A percentile compares a stretch with the other conserved stretches of the same genome.
These are phyloP conservation scores for Cytospora schulzeri DNA, from an alignment of 2,329 filamentous ascomycete genomes.

Conservation along the genomic window DNA sequence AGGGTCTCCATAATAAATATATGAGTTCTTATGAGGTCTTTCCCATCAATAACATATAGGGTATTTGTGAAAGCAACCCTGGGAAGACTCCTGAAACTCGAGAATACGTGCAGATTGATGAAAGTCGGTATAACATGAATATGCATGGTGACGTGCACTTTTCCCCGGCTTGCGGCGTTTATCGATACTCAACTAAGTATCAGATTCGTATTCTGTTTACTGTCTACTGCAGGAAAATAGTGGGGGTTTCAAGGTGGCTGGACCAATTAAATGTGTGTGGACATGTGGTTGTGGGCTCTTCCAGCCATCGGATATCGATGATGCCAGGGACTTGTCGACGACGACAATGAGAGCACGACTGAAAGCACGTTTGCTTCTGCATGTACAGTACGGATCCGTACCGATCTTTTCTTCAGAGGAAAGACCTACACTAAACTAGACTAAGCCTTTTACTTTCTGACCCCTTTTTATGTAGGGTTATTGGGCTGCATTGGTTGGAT, in stretches of 20 bases:
- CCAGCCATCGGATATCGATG: neutral
- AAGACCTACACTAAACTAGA: no score
- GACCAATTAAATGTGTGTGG: neutral
- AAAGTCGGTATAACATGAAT: neutral
- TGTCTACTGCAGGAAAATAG: neutral
- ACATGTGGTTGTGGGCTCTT: neutral
- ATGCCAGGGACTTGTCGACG: no score
- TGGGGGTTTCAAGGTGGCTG: neutral
- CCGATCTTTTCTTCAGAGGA: no score
- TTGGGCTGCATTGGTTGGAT: no score
- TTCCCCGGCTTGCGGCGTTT: neutral
- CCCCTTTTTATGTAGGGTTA: no score
- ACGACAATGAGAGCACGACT: no score
- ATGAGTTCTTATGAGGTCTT: no score
- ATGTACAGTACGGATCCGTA: no score
- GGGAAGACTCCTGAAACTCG: no score
- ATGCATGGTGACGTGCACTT: neutral
- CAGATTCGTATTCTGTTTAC: neutral
- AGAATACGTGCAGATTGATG: neutral
- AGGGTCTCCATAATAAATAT: no score
- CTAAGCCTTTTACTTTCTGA: no score
- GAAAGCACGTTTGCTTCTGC: neutral
- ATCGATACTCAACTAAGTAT: no score
- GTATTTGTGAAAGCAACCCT: neutral
- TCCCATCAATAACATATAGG: neutral